A percentile compares a stretch with the other conserved stretches of the same genome.
Conservation (phyloP, 2,329 filamentous ascomycete genomes). For the Eurotiales sp. region DNA sequence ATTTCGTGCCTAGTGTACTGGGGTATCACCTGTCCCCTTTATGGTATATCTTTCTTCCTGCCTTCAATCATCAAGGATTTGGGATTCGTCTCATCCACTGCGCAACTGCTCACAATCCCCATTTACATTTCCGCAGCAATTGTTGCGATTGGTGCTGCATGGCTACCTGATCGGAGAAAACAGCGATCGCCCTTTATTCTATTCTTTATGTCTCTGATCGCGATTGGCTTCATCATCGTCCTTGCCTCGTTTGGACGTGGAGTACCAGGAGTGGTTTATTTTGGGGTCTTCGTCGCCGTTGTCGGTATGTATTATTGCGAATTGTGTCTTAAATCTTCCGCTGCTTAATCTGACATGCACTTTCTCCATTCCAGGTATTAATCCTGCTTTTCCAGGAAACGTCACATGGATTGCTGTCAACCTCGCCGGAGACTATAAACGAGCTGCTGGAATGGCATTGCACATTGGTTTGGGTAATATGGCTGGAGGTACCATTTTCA, state of each 20-base stretch:
- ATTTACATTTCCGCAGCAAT: neutral
- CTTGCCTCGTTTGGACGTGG: neutral
- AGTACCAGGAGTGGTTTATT: conserved; percentile 2
- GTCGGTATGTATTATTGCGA: conserved; percentile 1
- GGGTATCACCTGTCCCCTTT: neutral
- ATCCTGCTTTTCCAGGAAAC: neutral
- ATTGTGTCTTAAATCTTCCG: neutral
- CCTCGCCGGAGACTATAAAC: conserved; percentile 2
- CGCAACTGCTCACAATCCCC: conserved; percentile 40
- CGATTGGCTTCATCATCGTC: conserved; percentile 2
- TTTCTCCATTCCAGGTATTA: neutral
- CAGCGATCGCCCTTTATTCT: neutral
- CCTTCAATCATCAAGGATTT: conserved; percentile 41
- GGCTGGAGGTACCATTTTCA: no score
- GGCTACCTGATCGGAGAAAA: neutral
- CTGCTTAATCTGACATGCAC: no score
- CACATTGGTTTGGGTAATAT: conserved; percentile 4
- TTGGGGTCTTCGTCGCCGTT: neutral
- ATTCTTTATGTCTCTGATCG: neutral
- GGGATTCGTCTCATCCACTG: conserved; percentile 36
- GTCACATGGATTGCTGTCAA: conserved; percentile 2
- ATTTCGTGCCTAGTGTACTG: neutral
- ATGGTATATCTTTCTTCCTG: conserved; percentile 28
- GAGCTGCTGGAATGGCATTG: conserved; percentile 1
- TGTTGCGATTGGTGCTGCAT: neutral